Evolutionary conservation across 2,329 filamentous ascomycete species (phyloP).

Genomic region (Curvularia spicifera): DNA sequence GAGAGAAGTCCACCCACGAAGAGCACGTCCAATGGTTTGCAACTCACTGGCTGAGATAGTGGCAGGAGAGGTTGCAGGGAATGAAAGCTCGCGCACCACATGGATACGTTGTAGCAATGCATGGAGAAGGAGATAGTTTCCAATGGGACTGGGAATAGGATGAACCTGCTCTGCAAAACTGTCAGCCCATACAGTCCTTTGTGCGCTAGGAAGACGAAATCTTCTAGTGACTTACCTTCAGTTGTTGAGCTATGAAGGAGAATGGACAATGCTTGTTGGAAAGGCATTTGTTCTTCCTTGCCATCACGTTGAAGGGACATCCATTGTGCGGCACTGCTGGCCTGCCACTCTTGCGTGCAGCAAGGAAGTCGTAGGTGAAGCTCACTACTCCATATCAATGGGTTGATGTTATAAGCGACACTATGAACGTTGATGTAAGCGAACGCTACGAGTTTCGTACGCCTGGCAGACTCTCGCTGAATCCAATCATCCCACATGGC

Average conservation of each 20-base stretch:
- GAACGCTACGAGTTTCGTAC: conserved; percentile 43
- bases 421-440: conserved; percentile 45
- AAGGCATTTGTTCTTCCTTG: conserved; percentile 35
- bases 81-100: conserved; percentile 37
- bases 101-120: conserved; percentile 40
- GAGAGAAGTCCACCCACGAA: conserved; percentile 45
- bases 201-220: background rate
- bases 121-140: conserved; percentile 42
- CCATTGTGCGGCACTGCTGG: conserved; percentile 37
- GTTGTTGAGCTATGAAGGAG: conserved; percentile 29
- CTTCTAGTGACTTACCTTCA: conserved; percentile 1
- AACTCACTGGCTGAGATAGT: conserved; percentile 31
- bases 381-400: conserved; percentile 39
- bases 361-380: conserved; percentile 38
- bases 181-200: background rate
- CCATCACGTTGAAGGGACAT: conserved; percentile 30
- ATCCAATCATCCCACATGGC: conserved; percentile 42
- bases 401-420: conserved; percentile 42
- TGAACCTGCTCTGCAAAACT: conserved; percentile 23
- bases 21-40: conserved; percentile 34
- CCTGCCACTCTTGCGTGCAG: conserved; percentile 37
- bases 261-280: conserved; percentile 38
- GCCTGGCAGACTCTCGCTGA: conserved; percentile 35
- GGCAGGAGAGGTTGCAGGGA: conserved; percentile 26
- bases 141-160: conserved; percentile 40